Evolutionary conservation across 768 basidiomycete species (phyloP).

Genomic region (Gelatoporia subvermispora): DNA sequence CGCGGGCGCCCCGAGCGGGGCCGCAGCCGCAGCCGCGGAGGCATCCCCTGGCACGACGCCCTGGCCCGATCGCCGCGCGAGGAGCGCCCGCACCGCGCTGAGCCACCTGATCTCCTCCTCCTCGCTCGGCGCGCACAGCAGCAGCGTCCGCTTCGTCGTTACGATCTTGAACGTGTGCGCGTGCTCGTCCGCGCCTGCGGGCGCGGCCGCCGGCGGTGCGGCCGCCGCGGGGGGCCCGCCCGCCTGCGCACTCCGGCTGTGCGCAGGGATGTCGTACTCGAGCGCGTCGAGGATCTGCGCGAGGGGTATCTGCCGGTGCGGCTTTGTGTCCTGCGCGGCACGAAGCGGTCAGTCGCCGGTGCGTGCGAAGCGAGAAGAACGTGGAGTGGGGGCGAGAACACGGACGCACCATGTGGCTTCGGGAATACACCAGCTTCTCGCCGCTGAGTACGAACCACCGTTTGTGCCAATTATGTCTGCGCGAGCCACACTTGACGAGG

Average conservation of each 20-base stretch:
- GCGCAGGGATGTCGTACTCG: conserved; percentile 68
- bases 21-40: conserved; percentile 10
- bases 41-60: conserved; percentile 28
- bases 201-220: conserved; percentile 13
- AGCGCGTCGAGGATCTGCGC: conserved; percentile 86
- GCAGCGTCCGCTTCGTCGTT: conserved; percentile 84
- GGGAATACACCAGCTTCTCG: conserved; percentile 82
- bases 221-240: conserved; percentile 16
- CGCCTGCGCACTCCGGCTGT: too few relatives aligned
- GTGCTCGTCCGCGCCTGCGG: conserved; percentile 42
- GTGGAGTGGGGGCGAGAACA: conserved; percentile 7
- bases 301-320: conserved; percentile 82
- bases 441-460: conserved; percentile 94
- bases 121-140: conserved; percentile 91
- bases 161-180: conserved; percentile 90
- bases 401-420: conserved; percentile 87
- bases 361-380: conserved; percentile 2
- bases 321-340: conserved; percentile 71
- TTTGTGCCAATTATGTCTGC: conserved; percentile 93
- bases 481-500: conserved; percentile 93
- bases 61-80: conserved; percentile 56
- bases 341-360: conserved; percentile 1
- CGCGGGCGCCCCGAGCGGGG: conserved; percentile 4
- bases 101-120: conserved; percentile 99
- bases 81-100: conserved; percentile 87